Conservation (phyloP, 805 yeast species). For the Candida pini region DNA sequence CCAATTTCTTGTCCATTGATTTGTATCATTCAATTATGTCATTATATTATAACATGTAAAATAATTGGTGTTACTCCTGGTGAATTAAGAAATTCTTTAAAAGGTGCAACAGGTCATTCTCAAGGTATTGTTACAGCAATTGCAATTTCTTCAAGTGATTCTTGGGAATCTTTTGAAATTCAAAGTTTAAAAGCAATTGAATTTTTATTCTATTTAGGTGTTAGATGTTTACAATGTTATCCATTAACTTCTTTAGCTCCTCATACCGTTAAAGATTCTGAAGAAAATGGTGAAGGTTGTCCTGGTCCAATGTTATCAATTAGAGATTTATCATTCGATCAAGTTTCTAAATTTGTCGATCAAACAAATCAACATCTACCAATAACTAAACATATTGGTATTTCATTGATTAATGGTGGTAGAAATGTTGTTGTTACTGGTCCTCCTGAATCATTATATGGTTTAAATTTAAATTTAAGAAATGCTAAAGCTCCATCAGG, state of each 20-base stretch:
- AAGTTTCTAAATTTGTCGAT: slow-evolving; percentile 73
- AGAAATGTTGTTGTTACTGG: slow-evolving; percentile 94
- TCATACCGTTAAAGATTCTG: slow-evolving; percentile 83
- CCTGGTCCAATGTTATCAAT: slow-evolving; percentile 98
- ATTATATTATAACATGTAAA: slow-evolving; percentile 83
- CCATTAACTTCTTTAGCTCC: slow-evolving; percentile 96
- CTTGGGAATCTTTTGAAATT: slow-evolving; percentile 78
- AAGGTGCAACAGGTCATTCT: slow-evolving; percentile 84
- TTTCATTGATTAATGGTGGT: slow-evolving; percentile 92
- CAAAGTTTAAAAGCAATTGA: slow-evolving; percentile 75
- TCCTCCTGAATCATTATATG: slow-evolving; percentile 96
- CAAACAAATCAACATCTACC: slow-evolving; percentile 94
- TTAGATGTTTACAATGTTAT: slow-evolving; percentile 82
- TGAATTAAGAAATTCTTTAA: slow-evolving; percentile 61
- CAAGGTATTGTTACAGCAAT: slow-evolving; percentile 92
- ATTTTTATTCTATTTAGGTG: slow-evolving; percentile 87
- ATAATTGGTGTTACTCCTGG: slow-evolving; percentile 87
- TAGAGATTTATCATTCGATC: slow-evolving; percentile 76
- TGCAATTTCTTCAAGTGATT: slow-evolving; percentile 74
- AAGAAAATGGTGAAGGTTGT: slow-evolving; percentile 90
- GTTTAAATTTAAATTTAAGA: slow-evolving; percentile 87
- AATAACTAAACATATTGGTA: slow-evolving; percentile 79
- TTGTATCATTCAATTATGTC: slow-evolving; percentile 91
- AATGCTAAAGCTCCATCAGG: slow-evolving; percentile 94
- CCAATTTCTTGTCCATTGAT: slow-evolving; percentile 97